Evolutionary conservation across 176 grass and related monocot genomes (phyloP).

Genomic region (Rhynchospora tenuis): DNA sequence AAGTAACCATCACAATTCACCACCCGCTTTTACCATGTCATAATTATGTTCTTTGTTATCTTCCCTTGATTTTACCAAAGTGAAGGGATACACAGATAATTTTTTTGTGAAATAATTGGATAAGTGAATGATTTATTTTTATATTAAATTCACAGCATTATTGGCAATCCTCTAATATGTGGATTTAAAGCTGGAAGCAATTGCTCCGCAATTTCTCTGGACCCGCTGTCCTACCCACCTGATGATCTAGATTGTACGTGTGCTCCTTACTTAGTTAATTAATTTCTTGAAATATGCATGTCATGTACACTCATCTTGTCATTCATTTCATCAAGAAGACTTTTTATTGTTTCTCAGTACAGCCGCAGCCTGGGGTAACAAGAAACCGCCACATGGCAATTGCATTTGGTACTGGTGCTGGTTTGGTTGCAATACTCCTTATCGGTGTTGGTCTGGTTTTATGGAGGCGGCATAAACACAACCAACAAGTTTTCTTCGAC

Average conservation of each 20-base stretch:
- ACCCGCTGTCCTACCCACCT: conserved; percentile 83
- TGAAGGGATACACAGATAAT: not conserved
- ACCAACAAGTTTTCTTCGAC: conserved; percentile 69
- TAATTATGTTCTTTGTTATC: not conserved
- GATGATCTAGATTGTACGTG: conserved; percentile 75
- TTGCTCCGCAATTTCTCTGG: conserved; percentile 64
- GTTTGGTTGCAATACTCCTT: conserved; percentile 16
- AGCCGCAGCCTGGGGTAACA: conserved; percentile 45
- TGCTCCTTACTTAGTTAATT: not conserved
- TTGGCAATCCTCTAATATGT: conserved; percentile 75
- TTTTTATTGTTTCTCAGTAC: conserved; percentile 42
- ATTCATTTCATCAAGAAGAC: not conserved
- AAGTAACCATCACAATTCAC: not conserved
- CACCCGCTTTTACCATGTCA: not conserved
- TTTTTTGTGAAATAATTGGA: conserved; percentile 1
- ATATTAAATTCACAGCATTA: conserved; percentile 46
- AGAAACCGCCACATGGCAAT: conserved; percentile 45
- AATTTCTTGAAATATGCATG: not conserved
- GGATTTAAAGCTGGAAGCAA: conserved; percentile 51
- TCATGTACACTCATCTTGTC: not conserved
- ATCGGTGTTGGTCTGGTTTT: conserved; percentile 18
- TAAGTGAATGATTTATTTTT: conserved; percentile 7
- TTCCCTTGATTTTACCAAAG: not conserved
- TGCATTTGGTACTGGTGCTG: conserved; percentile 16
- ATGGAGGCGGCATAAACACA: conserved; percentile 34